Conservation (phyloP, 495 filamentous ascomycete genomes). For the Jackrogersella minutella region DNA sequence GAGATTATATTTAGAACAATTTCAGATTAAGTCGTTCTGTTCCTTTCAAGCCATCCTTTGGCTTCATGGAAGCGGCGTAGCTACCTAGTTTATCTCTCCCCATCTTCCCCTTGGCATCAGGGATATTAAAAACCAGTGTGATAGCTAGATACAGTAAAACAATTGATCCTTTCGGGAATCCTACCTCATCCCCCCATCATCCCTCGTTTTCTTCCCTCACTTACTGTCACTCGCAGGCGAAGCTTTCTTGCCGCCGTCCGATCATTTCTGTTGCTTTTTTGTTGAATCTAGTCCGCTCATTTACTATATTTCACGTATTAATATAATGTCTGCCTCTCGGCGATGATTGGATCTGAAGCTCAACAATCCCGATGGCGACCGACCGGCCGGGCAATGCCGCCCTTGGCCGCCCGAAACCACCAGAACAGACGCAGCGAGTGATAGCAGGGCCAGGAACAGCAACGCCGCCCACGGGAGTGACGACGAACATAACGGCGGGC, state of each 20-base stretch:
- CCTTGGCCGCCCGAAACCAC: conserved; percentile 22
- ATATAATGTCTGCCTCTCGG: conserved; percentile 33
- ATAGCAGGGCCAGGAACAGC: background rate
- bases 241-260: conserved; percentile 30
- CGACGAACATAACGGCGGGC: conserved; percentile 8
- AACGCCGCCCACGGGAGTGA: background rate
- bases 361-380: conserved; percentile 26
- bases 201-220: conserved; percentile 1
- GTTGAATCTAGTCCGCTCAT: conserved; percentile 12
- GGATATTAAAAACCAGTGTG: background rate
- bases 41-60: background rate
- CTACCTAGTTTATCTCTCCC: background rate
- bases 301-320: conserved; percentile 6
- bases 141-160: conserved; percentile 12
- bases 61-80: conserved; percentile 16
- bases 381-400: conserved; percentile 18
- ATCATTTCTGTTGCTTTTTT: conserved; percentile 27
- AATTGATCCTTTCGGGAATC: conserved; percentile 27
- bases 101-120: background rate
- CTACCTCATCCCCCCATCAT: conserved; percentile 19
- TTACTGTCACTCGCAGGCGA: conserved; percentile 2
- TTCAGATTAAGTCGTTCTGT: background rate
- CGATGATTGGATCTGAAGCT: conserved; percentile 20
- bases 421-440: background rate
- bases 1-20: background rate